A percentile compares a stretch with the other conserved stretches of the same genome.
Evolutionary conservation across 805 yeast genomes (phyloP).

Genomic region (Kuraishia hungarica): DNA sequence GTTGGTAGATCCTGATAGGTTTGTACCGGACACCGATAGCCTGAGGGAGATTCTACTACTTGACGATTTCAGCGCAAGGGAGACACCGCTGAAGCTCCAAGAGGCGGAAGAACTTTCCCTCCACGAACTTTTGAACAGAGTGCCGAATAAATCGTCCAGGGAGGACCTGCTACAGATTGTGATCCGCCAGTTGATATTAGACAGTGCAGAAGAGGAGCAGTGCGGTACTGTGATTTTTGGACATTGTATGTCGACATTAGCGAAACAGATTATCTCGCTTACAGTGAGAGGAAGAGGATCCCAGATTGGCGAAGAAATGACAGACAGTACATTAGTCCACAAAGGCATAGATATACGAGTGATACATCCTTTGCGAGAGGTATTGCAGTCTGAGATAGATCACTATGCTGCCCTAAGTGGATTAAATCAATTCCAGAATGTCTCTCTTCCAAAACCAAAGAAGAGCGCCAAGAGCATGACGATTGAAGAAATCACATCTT

Average conservation of each 20-base stretch:
- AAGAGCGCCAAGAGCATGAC: slow-evolving; percentile 64
- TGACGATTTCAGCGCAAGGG: slow-evolving; percentile 17
- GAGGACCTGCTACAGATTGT: slow-evolving; percentile 54
- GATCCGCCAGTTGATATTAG: slow-evolving; percentile 33
- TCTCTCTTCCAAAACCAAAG: slow-evolving; percentile 15
- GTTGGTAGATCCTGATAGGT: slow-evolving; percentile 32
- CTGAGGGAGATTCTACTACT: slow-evolving; percentile 25
- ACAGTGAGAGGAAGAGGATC: slow-evolving; percentile 86
- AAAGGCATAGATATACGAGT: slow-evolving; percentile 29
- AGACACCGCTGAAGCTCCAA: not conserved
- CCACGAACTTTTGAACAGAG: slow-evolving; percentile 25
- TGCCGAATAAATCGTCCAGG: slow-evolving; percentile 49
- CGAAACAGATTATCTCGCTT: slow-evolving; percentile 69
- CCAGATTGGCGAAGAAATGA: slow-evolving; percentile 41
- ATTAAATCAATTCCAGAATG: slow-evolving; percentile 14
- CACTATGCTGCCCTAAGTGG: slow-evolving; percentile 39
- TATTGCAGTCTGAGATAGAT: slow-evolving; percentile 58
- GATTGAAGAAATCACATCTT: slow-evolving; percentile 67
- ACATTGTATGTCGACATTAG: slow-evolving; percentile 74
- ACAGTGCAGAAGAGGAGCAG: slow-evolving; percentile 32
- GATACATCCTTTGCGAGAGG: slow-evolving; percentile 69
- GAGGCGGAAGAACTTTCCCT: slow-evolving; percentile 3
- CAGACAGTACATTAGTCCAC: slow-evolving; percentile 31
- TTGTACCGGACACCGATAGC: slow-evolving; percentile 21
- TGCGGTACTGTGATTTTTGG: slow-evolving; percentile 63